Conservation (phyloP, 805 yeast species). For the Candida cerambycidarum region DNA sequence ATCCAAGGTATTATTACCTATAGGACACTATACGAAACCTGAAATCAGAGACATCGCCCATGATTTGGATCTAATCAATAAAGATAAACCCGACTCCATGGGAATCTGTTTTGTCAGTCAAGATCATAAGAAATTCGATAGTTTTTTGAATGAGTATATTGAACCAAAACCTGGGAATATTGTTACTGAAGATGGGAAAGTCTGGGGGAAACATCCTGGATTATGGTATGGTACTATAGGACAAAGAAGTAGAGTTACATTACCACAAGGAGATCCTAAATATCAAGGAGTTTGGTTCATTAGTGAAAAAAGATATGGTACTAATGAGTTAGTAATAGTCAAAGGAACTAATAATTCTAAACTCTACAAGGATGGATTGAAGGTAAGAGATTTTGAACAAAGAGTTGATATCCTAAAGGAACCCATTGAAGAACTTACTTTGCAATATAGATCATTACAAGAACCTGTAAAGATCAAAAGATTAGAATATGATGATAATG, state of each 20-base stretch:
- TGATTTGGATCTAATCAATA: constrained; percentile 53
- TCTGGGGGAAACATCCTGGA: constrained; percentile 84
- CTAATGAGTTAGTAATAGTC: constrained; percentile 79
- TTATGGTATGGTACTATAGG: constrained; percentile 96
- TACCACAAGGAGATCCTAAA: constrained; percentile 86
- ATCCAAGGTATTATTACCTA: constrained; percentile 64
- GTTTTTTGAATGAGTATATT: constrained; percentile 74
- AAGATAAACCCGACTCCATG: constrained; percentile 87
- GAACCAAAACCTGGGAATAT: constrained; percentile 75
- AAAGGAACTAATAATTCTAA: constrained; percentile 61
- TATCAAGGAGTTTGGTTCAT: constrained; percentile 86
- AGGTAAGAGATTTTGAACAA: constrained; percentile 53
- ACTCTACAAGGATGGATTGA: constrained; percentile 42
- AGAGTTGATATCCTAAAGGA: constrained; percentile 18
- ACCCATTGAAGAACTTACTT: constrained; percentile 15
- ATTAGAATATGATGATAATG: constrained; percentile 17
- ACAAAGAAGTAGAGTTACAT: constrained; percentile 71
- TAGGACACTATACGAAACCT: constrained; percentile 76
- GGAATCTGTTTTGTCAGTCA: constrained; percentile 90
- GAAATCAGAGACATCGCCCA: constrained; percentile 69
- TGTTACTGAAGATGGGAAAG: constrained; percentile 67
- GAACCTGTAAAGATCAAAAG: constrained; percentile 41
- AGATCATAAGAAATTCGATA: constrained; percentile 58
- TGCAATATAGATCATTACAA: constrained; percentile 78
- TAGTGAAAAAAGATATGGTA: constrained; percentile 59